Conservation (phyloP, 1,284 basidiomycete species). For the Trametes hirsuta region DNA sequence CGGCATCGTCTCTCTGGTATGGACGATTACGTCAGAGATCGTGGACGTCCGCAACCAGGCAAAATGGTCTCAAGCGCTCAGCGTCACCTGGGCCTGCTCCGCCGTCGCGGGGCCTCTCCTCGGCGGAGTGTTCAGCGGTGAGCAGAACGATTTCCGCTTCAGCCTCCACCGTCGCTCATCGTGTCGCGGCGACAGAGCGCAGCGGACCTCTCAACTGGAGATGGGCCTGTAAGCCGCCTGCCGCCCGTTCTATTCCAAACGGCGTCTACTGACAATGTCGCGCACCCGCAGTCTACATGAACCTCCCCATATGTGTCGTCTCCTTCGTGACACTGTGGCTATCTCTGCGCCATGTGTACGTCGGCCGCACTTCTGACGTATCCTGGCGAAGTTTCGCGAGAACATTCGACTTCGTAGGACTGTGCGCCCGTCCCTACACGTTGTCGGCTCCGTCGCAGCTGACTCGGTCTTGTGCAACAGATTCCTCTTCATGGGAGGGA, state of each 20-base stretch:
- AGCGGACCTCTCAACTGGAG: constrained; percentile 58
- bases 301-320: constrained; percentile 71
- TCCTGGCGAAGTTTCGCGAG: constrained; percentile 57
- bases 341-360: constrained; percentile 58
- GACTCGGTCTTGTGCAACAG: constrained; percentile 40
- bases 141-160: constrained; percentile 31
- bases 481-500: constrained; percentile 73
- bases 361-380: constrained; percentile 47
- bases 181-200: constrained; percentile 20
- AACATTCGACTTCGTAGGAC: constrained; percentile 73
- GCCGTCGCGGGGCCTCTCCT: constrained; percentile 78
- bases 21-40: constrained; percentile 82
- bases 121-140: constrained; percentile 78
- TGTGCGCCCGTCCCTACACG: constrained; percentile 51
- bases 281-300: constrained; percentile 62
- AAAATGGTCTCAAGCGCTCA: constrained; percentile 82
- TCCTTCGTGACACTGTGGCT: constrained; percentile 59
- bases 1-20: constrained; percentile 80
- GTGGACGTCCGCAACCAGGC: constrained; percentile 68
- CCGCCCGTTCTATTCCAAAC: not conserved
- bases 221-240: constrained; percentile 71
- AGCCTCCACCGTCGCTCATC: not conserved
- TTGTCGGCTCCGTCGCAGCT: constrained; percentile 14
- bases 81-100: constrained; percentile 81
- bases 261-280: not conserved